A percentile compares a stretch with the other conserved stretches of the same genome.
Evolutionary conservation across 805 yeast species (phyloP).

Genomic region (Metschnikowia lachancei): DNA sequence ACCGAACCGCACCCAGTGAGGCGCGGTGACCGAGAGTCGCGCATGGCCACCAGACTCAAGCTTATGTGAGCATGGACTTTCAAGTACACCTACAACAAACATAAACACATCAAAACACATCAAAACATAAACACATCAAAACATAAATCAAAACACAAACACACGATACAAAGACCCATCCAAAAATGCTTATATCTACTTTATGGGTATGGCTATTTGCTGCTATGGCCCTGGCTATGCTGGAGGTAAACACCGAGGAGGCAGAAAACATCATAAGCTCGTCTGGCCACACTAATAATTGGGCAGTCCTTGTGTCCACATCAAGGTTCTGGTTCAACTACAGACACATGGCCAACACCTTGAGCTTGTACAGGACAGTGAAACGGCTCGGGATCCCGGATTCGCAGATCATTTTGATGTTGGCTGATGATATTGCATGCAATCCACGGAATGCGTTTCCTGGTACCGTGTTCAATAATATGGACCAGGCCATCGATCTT

Average conservation of each 20-base stretch:
- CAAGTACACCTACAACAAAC: no score
- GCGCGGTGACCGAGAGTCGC: background rate
- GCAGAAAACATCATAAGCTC: constrained; percentile 19
- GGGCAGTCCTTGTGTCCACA: constrained; percentile 92
- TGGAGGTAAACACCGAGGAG: background rate
- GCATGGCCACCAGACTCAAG: background rate
- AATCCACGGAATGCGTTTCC: constrained; percentile 95
- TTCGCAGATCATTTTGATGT: constrained; percentile 92
- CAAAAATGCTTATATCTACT: constrained; percentile 5
- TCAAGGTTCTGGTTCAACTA: constrained; percentile 98
- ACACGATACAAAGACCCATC: background rate
- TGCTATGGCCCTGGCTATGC: background rate
- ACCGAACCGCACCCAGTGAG: no score
- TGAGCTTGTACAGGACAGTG: constrained; percentile 92
- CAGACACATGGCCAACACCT: constrained; percentile 94
- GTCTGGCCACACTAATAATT: constrained; percentile 59
- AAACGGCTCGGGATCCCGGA: constrained; percentile 96
- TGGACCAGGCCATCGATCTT: constrained; percentile 85
- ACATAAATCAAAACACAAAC: background rate
- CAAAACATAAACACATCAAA: background rate
- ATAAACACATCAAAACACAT: no score
- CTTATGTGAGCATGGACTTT: background rate
- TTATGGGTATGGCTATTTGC: constrained; percentile 3
- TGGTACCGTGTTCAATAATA: constrained; percentile 92
- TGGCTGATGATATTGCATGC: constrained; percentile 96